Percentiles rank a stretch among this genome's conserved stretches.
Evolutionary conservation across 75 land plant genomes (phyloP).

Genomic region (Cryptomeria japonica): DNA sequence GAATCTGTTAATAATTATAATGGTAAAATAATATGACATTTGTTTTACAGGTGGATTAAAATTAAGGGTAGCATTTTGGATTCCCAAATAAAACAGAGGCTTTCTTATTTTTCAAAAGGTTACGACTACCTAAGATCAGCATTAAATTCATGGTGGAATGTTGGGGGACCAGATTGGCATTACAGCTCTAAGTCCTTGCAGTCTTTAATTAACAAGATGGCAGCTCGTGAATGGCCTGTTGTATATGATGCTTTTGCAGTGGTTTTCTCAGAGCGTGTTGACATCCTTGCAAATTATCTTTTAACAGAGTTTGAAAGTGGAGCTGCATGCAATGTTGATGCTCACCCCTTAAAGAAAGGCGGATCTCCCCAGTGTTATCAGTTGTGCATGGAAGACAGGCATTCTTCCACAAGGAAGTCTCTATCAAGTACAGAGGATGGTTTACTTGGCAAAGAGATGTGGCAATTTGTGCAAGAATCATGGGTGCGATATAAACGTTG

Average conservation of each 20-base stretch:
- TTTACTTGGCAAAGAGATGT: conserved; percentile 12
- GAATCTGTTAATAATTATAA: neutral
- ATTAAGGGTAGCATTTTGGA: conserved; percentile 14
- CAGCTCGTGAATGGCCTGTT: conserved; percentile 17
- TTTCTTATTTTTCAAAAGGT: conserved; percentile 17
- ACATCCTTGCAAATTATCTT: conserved; percentile 4
- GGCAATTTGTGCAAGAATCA: conserved; percentile 8
- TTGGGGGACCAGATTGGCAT: conserved; percentile 12
- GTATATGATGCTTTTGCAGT: conserved; percentile 20
- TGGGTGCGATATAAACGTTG: conserved; percentile 13
- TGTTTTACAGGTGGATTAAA: conserved; percentile 19
- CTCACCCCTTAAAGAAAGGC: conserved; percentile 2
- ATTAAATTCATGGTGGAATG: conserved; percentile 22
- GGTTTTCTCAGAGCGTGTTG: conserved; percentile 19
- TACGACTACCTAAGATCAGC: conserved; percentile 17
- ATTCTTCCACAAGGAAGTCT: neutral
- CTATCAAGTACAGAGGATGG: conserved; percentile 10
- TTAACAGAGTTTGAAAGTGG: conserved; percentile 10
- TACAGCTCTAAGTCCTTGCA: conserved; percentile 12
- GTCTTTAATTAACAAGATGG: conserved; percentile 18
- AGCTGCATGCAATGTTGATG: neutral
- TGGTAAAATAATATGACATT: conserved; percentile 1
- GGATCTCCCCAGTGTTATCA: neutral
- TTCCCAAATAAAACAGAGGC: neutral
- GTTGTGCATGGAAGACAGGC: conserved; percentile 3